Percentiles rank a stretch among this genome's conserved stretches.
phyloP scores from a whole-genome alignment of 441 rosid genomes.

The Erodium texanum region DNA sequence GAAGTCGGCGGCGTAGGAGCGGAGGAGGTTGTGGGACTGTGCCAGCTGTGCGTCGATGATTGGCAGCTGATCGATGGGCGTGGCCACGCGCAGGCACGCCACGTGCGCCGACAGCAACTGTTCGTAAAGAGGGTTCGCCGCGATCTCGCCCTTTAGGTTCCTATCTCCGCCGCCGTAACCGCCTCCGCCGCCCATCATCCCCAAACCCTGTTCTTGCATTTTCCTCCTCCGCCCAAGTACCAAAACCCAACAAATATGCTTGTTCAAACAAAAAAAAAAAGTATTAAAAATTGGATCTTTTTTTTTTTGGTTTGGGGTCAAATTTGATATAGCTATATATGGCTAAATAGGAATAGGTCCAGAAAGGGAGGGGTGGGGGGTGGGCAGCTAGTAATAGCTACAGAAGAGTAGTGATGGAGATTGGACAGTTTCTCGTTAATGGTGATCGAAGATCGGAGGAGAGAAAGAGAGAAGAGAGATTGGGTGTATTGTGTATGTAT shows the following conservation, averaged over 20 bases:
- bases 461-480: conserved; percentile 11
- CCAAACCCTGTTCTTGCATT: conserved; percentile 66
- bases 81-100: conserved; percentile 82
- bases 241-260: too few relatives aligned
- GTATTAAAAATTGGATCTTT: too few relatives aligned
- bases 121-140: conserved; percentile 69
- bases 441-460: not conserved
- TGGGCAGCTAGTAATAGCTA: too few relatives aligned
- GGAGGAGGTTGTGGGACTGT: conserved; percentile 66
- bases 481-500: conserved; percentile 21
- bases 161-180: conserved; percentile 32
- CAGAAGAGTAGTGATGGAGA: not conserved
- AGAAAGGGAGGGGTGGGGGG: too few relatives aligned
- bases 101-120: conserved; percentile 80
- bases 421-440: not conserved
- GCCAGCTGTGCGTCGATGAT: conserved; percentile 84
- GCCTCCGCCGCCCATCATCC: conserved; percentile 48
- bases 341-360: too few relatives aligned
- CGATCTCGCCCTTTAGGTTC: conserved; percentile 74
- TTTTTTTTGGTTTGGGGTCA: too few relatives aligned
- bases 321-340: too few relatives aligned
- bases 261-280: too few relatives aligned
- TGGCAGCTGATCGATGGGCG: conserved; percentile 90
- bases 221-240: too few relatives aligned
- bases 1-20: conserved; percentile 58